Conservation (phyloP, 768 basidiomycete genomes). For the Pilatotrama ljubarskyi region DNA sequence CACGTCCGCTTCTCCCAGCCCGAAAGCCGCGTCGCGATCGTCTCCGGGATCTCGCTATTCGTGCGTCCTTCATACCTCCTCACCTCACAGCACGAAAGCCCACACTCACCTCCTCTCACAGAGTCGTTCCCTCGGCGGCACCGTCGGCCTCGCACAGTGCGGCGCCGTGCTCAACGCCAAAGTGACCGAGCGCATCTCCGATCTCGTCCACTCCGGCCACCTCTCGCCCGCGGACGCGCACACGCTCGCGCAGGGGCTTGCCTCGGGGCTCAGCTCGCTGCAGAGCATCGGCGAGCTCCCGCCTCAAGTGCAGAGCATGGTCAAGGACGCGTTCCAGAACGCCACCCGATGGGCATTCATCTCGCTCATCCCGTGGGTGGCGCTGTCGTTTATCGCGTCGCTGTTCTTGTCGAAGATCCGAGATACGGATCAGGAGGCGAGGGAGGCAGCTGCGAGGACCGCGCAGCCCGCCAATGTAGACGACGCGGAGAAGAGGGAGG, state of each 20-base stretch:
- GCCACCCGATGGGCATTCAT: conserved; percentile 47
- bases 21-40: conserved; percentile 40
- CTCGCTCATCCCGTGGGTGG: conserved; percentile 50
- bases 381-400: conserved; percentile 35
- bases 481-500: too few relatives aligned
- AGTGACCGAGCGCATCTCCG: conserved; percentile 37
- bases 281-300: conserved; percentile 41
- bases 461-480: not conserved
- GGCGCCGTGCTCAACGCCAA: conserved; percentile 47
- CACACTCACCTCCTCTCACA: conserved; percentile 21
- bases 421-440: conserved; percentile 30
- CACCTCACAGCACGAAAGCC: too few relatives aligned
- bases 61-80: conserved; percentile 33
- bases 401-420: conserved; percentile 42
- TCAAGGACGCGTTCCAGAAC: conserved; percentile 43
- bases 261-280: conserved; percentile 35
- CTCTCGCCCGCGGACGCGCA: conserved; percentile 33
- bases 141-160: conserved; percentile 54
- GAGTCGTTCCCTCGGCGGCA: conserved; percentile 53
- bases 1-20: conserved; percentile 49
- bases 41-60: conserved; percentile 46
- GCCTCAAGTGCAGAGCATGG: conserved; percentile 33
- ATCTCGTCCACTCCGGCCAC: conserved; percentile 28
- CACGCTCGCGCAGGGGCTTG: conserved; percentile 28
- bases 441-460: not conserved